Percentiles rank a stretch among this genome's conserved stretches.
Evolutionary conservation across 2,329 filamentous ascomycete species (phyloP).

Genomic region (Cladosporium sp.): DNA sequence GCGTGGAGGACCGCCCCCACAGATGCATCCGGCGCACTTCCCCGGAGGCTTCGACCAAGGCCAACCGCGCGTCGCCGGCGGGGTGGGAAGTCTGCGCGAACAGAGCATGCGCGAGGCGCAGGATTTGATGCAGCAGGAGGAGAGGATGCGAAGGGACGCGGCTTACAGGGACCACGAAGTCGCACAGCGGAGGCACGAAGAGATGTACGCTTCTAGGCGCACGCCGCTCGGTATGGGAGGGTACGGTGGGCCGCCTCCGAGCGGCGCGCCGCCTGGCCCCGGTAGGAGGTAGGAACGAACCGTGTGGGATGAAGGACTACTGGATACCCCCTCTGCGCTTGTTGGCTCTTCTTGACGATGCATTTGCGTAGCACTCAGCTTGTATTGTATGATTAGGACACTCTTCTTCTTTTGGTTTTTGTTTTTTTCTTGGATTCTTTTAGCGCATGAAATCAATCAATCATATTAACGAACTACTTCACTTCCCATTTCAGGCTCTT

Average conservation of each 20-base stretch:
- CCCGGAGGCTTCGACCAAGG: slow-evolving; percentile 5
- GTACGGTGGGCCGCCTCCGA: slow-evolving; percentile 5
- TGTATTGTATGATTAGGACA: slow-evolving; percentile 9
- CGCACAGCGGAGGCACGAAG: slow-evolving; percentile 17
- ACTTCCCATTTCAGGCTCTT: too few relatives aligned
- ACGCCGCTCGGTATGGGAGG: slow-evolving; percentile 12
- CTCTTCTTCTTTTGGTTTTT: not conserved
- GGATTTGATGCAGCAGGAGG: slow-evolving; percentile 17
- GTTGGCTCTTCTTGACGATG: slow-evolving; percentile 5
- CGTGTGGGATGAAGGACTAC: slow-evolving; percentile 3
- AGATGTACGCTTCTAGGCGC: slow-evolving; percentile 2
- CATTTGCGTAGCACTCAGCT: slow-evolving; percentile 2
- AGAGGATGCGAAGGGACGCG: slow-evolving; percentile 9
- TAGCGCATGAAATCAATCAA: too few relatives aligned
- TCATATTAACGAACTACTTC: too few relatives aligned
- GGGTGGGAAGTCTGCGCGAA: slow-evolving; percentile 19
- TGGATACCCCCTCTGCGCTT: slow-evolving; percentile 7
- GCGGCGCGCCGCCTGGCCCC: slow-evolving; percentile 1
- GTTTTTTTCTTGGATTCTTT: too few relatives aligned
- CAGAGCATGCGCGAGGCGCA: slow-evolving; percentile 23
- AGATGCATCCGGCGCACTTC: slow-evolving; percentile 11
- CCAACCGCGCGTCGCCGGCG: not conserved
- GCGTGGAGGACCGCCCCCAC: slow-evolving; percentile 1
- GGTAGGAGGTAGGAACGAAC: slow-evolving; percentile 3
- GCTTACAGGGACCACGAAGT: slow-evolving; percentile 15